A percentile compares a stretch with the other conserved stretches of the same genome.
phyloP scores from a whole-genome alignment of 441 rosid species.

The Hura crepitans region DNA sequence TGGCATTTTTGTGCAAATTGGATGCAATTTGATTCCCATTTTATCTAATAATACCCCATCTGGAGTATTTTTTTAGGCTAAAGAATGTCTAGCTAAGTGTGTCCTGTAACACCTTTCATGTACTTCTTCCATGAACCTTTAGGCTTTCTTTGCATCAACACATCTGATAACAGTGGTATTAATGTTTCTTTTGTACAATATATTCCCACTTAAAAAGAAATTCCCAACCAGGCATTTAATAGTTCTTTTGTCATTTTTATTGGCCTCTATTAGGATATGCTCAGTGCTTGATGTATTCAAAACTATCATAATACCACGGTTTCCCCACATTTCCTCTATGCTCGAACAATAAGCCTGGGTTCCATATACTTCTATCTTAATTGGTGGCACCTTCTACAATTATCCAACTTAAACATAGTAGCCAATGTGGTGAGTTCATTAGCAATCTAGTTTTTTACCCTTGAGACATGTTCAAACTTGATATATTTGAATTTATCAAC shows the following conservation, averaged over 20 bases:
- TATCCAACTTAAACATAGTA: background rate
- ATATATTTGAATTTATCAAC: no score
- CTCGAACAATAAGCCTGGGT: no score
- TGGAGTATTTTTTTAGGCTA: slow-evolving; percentile 7
- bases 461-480: background rate
- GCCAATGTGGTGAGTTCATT: background rate
- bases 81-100: background rate
- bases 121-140: no score
- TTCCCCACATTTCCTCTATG: background rate
- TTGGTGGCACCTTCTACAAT: background rate
- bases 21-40: slow-evolving; percentile 7
- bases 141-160: slow-evolving; percentile 4
- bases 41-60: slow-evolving; percentile 14
- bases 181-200: background rate
- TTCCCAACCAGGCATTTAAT: background rate
- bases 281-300: background rate
- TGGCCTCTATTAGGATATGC: background rate
- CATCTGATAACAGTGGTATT: no score
- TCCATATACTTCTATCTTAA: background rate
- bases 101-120: no score
- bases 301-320: slow-evolving; percentile 18
- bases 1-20: background rate
- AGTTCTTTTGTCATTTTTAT: background rate
- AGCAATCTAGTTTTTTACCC: background rate
- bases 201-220: background rate